phyloP scores from a whole-genome alignment of 2,329 filamentous ascomycete genomes.

The Alternaria burnsii region DNA sequence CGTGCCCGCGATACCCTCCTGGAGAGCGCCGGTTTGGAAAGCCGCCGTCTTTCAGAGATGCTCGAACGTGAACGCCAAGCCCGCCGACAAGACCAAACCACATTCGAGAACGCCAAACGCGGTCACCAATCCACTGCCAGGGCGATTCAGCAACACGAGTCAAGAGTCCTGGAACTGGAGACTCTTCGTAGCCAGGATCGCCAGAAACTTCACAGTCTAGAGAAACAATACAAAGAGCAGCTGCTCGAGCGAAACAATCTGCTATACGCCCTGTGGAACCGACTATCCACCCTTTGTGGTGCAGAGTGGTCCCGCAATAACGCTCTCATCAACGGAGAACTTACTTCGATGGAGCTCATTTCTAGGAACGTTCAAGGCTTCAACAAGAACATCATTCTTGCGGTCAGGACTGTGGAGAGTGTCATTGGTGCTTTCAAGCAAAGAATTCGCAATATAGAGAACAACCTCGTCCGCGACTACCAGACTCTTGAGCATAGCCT shows the following conservation, averaged over 20 bases:
- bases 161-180: slow-evolving; percentile 86
- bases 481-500: slow-evolving; percentile 83
- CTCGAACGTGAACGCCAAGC: slow-evolving; percentile 89
- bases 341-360: slow-evolving; percentile 86
- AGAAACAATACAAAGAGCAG: slow-evolving; percentile 85
- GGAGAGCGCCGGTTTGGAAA: slow-evolving; percentile 88
- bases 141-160: slow-evolving; percentile 84
- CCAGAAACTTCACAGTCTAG: slow-evolving; percentile 76
- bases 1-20: slow-evolving; percentile 88
- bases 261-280: slow-evolving; percentile 88
- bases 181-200: slow-evolving; percentile 78
- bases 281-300: slow-evolving; percentile 84
- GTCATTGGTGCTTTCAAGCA: slow-evolving; percentile 80
- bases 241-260: slow-evolving; percentile 88
- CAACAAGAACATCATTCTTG: slow-evolving; percentile 85
- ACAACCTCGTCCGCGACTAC: slow-evolving; percentile 90
- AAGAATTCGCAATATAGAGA: slow-evolving; percentile 85
- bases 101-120: slow-evolving; percentile 88
- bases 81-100: slow-evolving; percentile 84
- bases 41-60: slow-evolving; percentile 82
- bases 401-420: slow-evolving; percentile 85
- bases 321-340: slow-evolving; percentile 84
- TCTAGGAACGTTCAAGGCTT: slow-evolving; percentile 86
- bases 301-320: slow-evolving; percentile 92
- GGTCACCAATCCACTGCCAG: slow-evolving; percentile 87